phyloP scores from a whole-genome alignment of 306 rosid species.

The Pyrus pyrifolia region DNA sequence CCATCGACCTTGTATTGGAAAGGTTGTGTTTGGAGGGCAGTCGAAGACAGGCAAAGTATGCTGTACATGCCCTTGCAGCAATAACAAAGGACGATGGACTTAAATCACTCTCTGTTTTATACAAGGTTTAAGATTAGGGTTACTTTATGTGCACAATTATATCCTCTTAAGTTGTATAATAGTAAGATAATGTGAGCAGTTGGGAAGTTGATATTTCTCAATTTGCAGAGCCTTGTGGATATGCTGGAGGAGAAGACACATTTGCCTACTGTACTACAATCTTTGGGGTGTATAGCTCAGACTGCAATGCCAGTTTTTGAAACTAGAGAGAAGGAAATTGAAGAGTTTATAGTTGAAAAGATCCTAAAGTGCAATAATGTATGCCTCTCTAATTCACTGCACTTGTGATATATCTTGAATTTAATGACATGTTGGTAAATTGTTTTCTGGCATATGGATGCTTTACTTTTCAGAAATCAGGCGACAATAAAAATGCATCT shows the following conservation, averaged over 20 bases:
- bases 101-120: slow-evolving; percentile 87
- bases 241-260: slow-evolving; percentile 77
- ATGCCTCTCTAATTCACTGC: slow-evolving; percentile 26
- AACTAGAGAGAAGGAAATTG: slow-evolving; percentile 83
- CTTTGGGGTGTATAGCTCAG: slow-evolving; percentile 94
- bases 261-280: slow-evolving; percentile 90
- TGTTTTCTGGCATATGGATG: slow-evolving; percentile 21
- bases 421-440: slow-evolving; percentile 19
- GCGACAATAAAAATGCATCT: slow-evolving; percentile 36
- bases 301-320: slow-evolving; percentile 94
- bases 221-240: slow-evolving; percentile 81
- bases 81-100: slow-evolving; percentile 96
- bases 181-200: neutral
- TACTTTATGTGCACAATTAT: slow-evolving; percentile 20
- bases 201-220: slow-evolving; percentile 26
- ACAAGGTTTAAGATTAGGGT: slow-evolving; percentile 62
- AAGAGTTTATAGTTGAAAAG: slow-evolving; percentile 61
- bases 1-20: slow-evolving; percentile 86
- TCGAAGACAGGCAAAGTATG: slow-evolving; percentile 91
- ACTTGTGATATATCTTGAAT: slow-evolving; percentile 9
- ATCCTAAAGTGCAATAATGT: slow-evolving; percentile 64
- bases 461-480: slow-evolving; percentile 56
- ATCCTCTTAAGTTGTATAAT: neutral
- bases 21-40: slow-evolving; percentile 85
- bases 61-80: slow-evolving; percentile 92